Base-by-base conservation (phyloP, 345 rosid species). In the Sonneratia alba region DNA sequence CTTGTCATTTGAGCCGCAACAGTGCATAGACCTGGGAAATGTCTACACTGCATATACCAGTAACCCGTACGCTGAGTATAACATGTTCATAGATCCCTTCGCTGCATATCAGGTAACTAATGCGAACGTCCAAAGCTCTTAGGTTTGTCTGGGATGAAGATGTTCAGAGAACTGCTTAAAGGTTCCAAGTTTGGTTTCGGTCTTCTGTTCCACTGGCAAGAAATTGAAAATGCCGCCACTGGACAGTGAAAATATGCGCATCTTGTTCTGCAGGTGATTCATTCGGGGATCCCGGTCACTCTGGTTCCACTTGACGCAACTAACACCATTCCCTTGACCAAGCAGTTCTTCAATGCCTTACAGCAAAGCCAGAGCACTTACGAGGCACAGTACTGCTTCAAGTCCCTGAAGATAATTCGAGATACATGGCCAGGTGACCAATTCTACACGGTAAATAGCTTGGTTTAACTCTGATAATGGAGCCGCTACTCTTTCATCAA, bases 271-370 rank as follows among this genome's bases (percentile, higher is more conserved):
- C 79, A 94, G 97, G 97, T 94, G 68, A 74, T 94, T 68, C 97
- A 91, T 79, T 91, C 97, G 49, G 97, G 97, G 78, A 78, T 94
- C 69, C 91, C 97, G 0, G 27, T 94, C 79, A 87, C 97, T 3
- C 82, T 91, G 38, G 86, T 94, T 72, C 97, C 97, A 2, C 77
- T 94, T 27, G 98, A 94, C 82, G 98, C 97, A 69, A 94, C 98
- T 38, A 89, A 94, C 77, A 91, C 95, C 13, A 89, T 91, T 74
- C 93, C 96, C 3, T 72, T 81, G 61, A 83, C 16, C 75, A 24
- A 83, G 76, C 64, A 84, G 9, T 94, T 94, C 82, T 91, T 86
- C 38, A 61, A 84, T 45, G 73, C 82, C 66, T 89, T 94, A 62
- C 89, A 91, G 80, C 69, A 63, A 64, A 87, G 63, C 62, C 91